A percentile compares a stretch with the other conserved stretches of the same genome.
These are phyloP conservation scores for Isatis tinctoria DNA, from an alignment of 345 rosid species.

Conservation along the genomic window DNA sequence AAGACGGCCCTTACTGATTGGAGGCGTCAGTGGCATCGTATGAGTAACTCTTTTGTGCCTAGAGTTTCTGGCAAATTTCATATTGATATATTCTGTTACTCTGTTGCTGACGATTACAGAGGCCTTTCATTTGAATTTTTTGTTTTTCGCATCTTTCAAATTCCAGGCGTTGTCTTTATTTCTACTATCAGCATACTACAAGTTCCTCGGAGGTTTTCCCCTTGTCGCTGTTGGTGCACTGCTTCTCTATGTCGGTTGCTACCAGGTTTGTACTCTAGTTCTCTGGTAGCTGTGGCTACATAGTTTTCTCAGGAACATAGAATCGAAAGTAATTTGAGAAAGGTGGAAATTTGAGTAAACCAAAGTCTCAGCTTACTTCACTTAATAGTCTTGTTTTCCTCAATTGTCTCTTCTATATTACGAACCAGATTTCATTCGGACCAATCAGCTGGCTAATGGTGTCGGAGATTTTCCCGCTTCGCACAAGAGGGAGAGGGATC, in stretches of 20 bases:
- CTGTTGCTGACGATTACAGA: background rate
- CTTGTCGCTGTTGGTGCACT: slow-evolving; percentile 76
- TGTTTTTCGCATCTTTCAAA: slow-evolving; percentile 19
- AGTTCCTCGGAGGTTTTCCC: slow-evolving; percentile 63
- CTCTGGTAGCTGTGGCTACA: background rate
- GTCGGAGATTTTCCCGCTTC: slow-evolving; percentile 88
- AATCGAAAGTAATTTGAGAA: too few relatives aligned
- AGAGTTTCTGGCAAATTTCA: background rate
- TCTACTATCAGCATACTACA: slow-evolving; percentile 82
- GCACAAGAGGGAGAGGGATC: slow-evolving; percentile 86
- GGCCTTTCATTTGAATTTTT: background rate
- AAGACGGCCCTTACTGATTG: slow-evolving; percentile 85
- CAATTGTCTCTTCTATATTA: background rate
- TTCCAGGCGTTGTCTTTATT: slow-evolving; percentile 72
- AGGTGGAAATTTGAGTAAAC: background rate
- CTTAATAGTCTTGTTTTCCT: background rate
- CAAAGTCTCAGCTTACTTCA: background rate
- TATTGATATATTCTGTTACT: background rate
- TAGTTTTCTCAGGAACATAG: too few relatives aligned
- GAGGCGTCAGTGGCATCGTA: slow-evolving; percentile 93
- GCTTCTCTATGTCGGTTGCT: slow-evolving; percentile 92
- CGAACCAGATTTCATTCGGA: slow-evolving; percentile 77
- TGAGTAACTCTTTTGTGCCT: slow-evolving; percentile 17
- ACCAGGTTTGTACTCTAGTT: slow-evolving; percentile 56
- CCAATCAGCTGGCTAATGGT: slow-evolving; percentile 99